Evolutionary conservation across 2,329 filamentous ascomycete species (phyloP), one percentile per base, ranked within the genome.

Genomic region (Emmonsia crescens): DNA sequence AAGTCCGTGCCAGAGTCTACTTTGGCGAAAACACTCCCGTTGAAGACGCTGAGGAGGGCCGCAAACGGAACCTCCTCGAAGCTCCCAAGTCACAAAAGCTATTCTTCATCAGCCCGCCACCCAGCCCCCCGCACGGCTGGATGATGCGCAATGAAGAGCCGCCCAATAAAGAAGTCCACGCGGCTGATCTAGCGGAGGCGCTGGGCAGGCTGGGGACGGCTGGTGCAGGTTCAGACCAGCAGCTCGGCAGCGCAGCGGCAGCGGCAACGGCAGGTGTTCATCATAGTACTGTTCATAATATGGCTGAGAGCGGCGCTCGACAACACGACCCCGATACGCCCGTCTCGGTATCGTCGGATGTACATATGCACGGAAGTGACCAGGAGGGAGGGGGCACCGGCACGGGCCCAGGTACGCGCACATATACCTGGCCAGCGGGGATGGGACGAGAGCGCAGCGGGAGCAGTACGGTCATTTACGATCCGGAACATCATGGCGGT

Each of bases 31-130:
- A 74, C 16, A 80, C 81, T 60, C 76, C 79, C 9, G 73, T 80
- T 59, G 66, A 69, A 48, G 64, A 70, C 62, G 68, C 59, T 10
- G 68, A 82, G 62, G 64, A 73, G 8, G 64, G 64, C 14, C 67
- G 66, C 27, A 72, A 73, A 36, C 73, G 70, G 54, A 77, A 79
- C 58, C 78, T 83, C 61, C 76, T 85, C 10, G 75, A 82, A 62
- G 78, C 80, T 5, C 85, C 85, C 1, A 80, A 85, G 61, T 75
- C 78, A 58, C 79, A 83, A 62, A 85, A 85, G 69, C 75, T 86
- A 52, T 86, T 87, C 78, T 87, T 87, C 73, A 87, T 87, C 73
- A 81, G 78, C 52, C 85, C 85, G 59, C 85, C 85, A 14, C 85
- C 85, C 0, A 81, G 77, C 63, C 85, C 85, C 54, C 85, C 85